Conservation (phyloP, 495 filamentous ascomycete genomes). For the Acidiella bohemica region DNA sequence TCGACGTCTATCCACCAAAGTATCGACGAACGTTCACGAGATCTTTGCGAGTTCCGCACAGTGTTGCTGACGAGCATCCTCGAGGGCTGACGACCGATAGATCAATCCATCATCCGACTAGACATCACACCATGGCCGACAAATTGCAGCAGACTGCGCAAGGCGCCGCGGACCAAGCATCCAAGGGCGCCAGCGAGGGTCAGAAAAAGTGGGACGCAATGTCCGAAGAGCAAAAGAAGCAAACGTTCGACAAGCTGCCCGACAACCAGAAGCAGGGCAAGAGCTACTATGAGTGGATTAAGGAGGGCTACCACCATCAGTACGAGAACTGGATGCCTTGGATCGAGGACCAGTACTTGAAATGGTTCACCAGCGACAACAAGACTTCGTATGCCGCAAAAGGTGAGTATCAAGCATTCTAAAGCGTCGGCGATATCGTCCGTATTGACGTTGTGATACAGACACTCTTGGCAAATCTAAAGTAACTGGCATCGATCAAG, state of each 20-base stretch:
- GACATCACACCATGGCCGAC: conserved; percentile 12
- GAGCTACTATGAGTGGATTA: conserved; percentile 37
- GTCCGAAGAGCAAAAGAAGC: conserved; percentile 21
- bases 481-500: conserved; percentile 46
- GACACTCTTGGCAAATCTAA: conserved; percentile 52
- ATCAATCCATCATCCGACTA: too few species aligned
- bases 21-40: too few species aligned
- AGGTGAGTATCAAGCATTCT: too few species aligned
- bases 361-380: conserved; percentile 60
- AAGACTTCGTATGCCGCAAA: conserved; percentile 52
- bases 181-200: conserved; percentile 11
- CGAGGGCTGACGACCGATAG: too few species aligned
- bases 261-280: conserved; percentile 18
- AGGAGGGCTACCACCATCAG: conserved; percentile 46
- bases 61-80: too few species aligned
- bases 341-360: conserved; percentile 57
- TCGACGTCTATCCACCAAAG: too few species aligned
- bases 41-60: too few species aligned
- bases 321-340: conserved; percentile 65
- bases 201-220: conserved; percentile 19
- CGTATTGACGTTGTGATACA: too few species aligned
- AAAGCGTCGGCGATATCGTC: too few species aligned
- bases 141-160: conserved; percentile 8
- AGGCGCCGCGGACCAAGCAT: conserved; percentile 8
- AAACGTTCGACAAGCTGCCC: conserved; percentile 18